Conservation (phyloP, 1,284 basidiomycete genomes). For the Agroathelia rolfsii region DNA sequence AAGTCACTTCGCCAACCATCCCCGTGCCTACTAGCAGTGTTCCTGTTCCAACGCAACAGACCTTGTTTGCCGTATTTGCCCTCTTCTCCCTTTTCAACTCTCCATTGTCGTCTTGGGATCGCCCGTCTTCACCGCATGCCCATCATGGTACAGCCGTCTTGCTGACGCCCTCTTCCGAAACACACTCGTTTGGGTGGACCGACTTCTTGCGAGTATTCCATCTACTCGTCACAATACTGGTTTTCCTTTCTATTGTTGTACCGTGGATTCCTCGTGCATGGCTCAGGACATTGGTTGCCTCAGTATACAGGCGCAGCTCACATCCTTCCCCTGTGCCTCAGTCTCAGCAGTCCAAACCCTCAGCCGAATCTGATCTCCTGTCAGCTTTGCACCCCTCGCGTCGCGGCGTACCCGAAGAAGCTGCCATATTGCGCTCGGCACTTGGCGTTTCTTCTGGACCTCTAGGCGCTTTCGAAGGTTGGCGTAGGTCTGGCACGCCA, state of each 20-base stretch:
- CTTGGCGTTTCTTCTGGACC: conserved; percentile 31
- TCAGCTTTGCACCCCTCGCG: conserved; percentile 21
- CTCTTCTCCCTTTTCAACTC: conserved; percentile 73
- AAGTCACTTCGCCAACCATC: conserved; percentile 10
- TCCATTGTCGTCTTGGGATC: conserved; percentile 39
- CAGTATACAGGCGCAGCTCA: conserved; percentile 1
- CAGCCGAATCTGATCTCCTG: conserved; percentile 20
- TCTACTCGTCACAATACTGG: conserved; percentile 47
- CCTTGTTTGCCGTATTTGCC: conserved; percentile 64
- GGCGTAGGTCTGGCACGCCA: conserved; percentile 17
- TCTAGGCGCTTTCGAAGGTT: conserved; percentile 27
- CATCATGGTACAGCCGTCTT: no score
- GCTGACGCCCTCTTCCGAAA: no score
- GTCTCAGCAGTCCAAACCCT: conserved; percentile 5
- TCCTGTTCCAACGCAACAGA: conserved; percentile 37
- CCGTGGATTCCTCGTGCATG: conserved; percentile 32
- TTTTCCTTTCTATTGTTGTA: conserved; percentile 47
- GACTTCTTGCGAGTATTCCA: conserved; percentile 50
- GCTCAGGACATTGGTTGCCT: conserved; percentile 9
- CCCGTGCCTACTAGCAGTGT: conserved; percentile 8
- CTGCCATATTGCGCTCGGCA: conserved; percentile 26
- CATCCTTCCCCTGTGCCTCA: not conserved
- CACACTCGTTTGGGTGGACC: no score
- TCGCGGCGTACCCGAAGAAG: conserved; percentile 29
- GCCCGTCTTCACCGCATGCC: conserved; percentile 16